Percentiles rank a stretch among this genome's conserved stretches.
phyloP scores from a whole-genome alignment of 192 early-diverging fungal genomes.

The Podila minutissima region DNA sequence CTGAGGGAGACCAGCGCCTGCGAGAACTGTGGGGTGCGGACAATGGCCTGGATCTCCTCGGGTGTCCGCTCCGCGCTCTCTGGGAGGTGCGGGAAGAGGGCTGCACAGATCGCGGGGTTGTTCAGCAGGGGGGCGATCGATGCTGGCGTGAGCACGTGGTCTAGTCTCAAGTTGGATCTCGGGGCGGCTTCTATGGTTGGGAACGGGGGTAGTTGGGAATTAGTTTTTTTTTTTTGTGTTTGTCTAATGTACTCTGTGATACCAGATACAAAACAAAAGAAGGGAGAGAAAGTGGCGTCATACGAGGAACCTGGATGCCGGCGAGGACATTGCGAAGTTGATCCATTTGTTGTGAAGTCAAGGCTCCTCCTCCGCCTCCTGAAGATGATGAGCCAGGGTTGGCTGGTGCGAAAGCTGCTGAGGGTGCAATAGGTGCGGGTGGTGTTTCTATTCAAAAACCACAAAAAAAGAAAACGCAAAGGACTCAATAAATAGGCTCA shows the following conservation, averaged over 20 bases:
- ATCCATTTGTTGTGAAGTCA: slow-evolving; percentile 56
- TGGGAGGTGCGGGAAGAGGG: slow-evolving; percentile 60
- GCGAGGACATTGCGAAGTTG: slow-evolving; percentile 56
- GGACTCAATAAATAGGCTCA: too few relatives aligned
- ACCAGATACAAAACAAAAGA: background rate
- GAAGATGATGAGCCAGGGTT: slow-evolving; percentile 5
- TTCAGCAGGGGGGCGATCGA: slow-evolving; percentile 53
- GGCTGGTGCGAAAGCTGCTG: slow-evolving; percentile 36
- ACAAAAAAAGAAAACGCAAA: background rate
- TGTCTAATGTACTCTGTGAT: background rate
- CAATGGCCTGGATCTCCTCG: slow-evolving; percentile 58
- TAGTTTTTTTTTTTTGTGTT: background rate
- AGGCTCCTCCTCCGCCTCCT: slow-evolving; percentile 9
- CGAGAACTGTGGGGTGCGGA: slow-evolving; percentile 60
- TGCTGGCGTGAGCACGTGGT: slow-evolving; percentile 50
- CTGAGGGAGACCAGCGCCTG: slow-evolving; percentile 62
- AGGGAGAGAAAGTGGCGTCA: background rate
- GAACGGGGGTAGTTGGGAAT: background rate
- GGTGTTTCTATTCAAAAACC: background rate
- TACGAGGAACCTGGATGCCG: slow-evolving; percentile 56
- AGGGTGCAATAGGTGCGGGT: slow-evolving; percentile 18
- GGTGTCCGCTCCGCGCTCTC: slow-evolving; percentile 52
- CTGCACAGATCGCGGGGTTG: slow-evolving; percentile 52
- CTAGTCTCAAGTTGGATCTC: slow-evolving; percentile 46
- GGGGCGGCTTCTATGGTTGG: background rate